Percentiles rank a stretch among this genome's conserved stretches.
phyloP scores from a whole-genome alignment of 768 basidiomycete genomes.

The Phaeotremella skinneri region DNA sequence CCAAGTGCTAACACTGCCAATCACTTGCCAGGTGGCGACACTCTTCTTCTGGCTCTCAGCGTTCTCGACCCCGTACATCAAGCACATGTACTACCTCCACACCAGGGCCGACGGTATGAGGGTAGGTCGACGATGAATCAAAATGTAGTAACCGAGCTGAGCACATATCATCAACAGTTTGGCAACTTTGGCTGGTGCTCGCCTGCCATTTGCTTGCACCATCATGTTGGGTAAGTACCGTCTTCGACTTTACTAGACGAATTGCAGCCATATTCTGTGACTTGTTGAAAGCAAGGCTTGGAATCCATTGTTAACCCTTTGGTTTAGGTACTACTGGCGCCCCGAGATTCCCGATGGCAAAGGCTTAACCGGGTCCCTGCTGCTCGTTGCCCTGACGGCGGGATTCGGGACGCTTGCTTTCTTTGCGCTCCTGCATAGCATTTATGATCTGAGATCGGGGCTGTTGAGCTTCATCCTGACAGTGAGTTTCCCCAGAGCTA shows the following conservation, averaged over 20 bases:
- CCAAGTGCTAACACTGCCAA: neutral
- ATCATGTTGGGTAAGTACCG: constrained; percentile 34
- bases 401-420: constrained; percentile 39
- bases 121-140: constrained; percentile 12
- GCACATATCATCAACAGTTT: constrained; percentile 26
- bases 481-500: constrained; percentile 21
- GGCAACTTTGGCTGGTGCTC: constrained; percentile 46
- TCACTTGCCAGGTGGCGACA: constrained; percentile 25
- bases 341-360: constrained; percentile 28
- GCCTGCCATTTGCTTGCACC: constrained; percentile 5
- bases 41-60: constrained; percentile 48
- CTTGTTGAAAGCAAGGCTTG: neutral
- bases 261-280: no score
- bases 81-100: constrained; percentile 39
- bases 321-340: constrained; percentile 27
- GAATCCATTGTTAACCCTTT: constrained; percentile 4
- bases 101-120: constrained; percentile 23
- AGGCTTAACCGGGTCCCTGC: constrained; percentile 36
- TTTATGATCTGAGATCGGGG: constrained; percentile 24
- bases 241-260: no score
- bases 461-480: constrained; percentile 29
- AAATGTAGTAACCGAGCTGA: neutral
- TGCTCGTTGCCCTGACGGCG: constrained; percentile 45
- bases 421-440: constrained; percentile 25
- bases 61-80: constrained; percentile 44